Evolutionary conservation across 2,329 filamentous ascomycete species (phyloP), one percentile per base, ranked within the genome.

Genomic region (Sphaceloma murrayae): DNA sequence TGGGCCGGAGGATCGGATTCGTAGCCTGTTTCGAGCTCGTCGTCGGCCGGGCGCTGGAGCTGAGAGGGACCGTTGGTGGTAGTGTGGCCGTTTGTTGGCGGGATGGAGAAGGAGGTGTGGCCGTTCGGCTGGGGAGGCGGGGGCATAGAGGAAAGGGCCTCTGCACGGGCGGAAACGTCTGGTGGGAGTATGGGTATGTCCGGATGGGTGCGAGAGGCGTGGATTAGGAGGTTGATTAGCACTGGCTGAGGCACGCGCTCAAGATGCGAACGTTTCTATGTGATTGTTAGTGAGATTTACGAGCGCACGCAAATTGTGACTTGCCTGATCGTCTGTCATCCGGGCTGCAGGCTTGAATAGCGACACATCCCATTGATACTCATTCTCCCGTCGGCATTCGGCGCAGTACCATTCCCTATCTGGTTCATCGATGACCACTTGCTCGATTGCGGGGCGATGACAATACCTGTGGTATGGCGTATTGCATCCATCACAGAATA

Each of bases 401-500:
- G 64, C 64, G 56, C 85, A 91, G 56, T 78, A 75, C 84, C 85
- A 91, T 51, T 79, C 75, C 48, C 75, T 75, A 49, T 76, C 74
- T 50, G 78, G 68, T 48, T 84, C 73, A 26, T 71, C 70, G 34
- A 88, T 74, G 14, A 82, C 75, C 13, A 80, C 75, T 49, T 80
- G 74, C n/a, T 73, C 70, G 48, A 93, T 84, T 6, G 74, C 73
- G 1, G 85, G 85, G 47, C 83, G 74, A 59, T 93, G 85, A 56
- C 85, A 93, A 54, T 77, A 76, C 59, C 87, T 83, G 61, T 93
- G 85, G 74, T 85, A 93, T 31, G 79, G 76, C 21, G 72, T 70
- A 58, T 85, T 84, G 66, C 85, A 93, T 11, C 78, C 78, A 62
- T 89, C 83, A 64, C 85, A 93, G 61, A 88, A 86, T 2, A 91